Percentiles rank a stretch among this genome's conserved stretches.
These are phyloP conservation scores for Pulveroboletus sp. DNA, from an alignment of 768 basidiomycete genomes.

Conservation along the genomic window DNA sequence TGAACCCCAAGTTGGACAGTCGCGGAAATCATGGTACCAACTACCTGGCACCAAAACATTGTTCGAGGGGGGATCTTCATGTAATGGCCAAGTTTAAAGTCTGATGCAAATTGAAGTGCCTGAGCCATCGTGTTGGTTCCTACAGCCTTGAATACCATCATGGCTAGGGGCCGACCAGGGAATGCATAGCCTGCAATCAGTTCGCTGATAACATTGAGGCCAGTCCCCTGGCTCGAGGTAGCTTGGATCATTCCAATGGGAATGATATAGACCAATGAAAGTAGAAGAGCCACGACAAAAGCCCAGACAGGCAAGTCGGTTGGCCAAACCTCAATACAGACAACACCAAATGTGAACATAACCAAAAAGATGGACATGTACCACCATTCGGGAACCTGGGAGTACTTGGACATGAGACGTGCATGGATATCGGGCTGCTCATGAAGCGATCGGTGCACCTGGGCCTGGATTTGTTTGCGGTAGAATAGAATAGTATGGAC, in stretches of 20 bases:
- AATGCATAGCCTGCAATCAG: constrained; percentile 56
- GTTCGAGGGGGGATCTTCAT: too few relatives aligned
- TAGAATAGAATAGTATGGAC: constrained; percentile 47
- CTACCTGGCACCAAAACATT: too few relatives aligned
- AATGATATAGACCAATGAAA: constrained; percentile 61
- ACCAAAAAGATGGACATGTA: constrained; percentile 41
- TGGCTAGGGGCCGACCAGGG: constrained; percentile 64
- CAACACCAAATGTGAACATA: constrained; percentile 57
- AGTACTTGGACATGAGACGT: constrained; percentile 54
- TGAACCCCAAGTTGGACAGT: too few relatives aligned
- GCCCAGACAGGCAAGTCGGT: constrained; percentile 28
- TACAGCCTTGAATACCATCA: constrained; percentile 77
- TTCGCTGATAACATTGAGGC: constrained; percentile 65
- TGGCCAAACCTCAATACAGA: constrained; percentile 57
- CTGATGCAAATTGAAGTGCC: constrained; percentile 65
- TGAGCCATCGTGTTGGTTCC: constrained; percentile 62
- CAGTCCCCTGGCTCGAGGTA: constrained; percentile 75
- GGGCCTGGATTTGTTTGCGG: constrained; percentile 51
- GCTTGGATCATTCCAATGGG: constrained; percentile 77
- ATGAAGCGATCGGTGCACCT: constrained; percentile 45
- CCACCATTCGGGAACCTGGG: constrained; percentile 59
- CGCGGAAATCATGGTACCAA: too few relatives aligned
- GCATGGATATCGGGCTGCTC: constrained; percentile 59
- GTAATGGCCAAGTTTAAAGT: constrained; percentile 21
- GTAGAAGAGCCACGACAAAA: constrained; percentile 37